Base-by-base conservation (phyloP, 352 stramenopile genomes). In the Pythium dissotocum region DNA sequence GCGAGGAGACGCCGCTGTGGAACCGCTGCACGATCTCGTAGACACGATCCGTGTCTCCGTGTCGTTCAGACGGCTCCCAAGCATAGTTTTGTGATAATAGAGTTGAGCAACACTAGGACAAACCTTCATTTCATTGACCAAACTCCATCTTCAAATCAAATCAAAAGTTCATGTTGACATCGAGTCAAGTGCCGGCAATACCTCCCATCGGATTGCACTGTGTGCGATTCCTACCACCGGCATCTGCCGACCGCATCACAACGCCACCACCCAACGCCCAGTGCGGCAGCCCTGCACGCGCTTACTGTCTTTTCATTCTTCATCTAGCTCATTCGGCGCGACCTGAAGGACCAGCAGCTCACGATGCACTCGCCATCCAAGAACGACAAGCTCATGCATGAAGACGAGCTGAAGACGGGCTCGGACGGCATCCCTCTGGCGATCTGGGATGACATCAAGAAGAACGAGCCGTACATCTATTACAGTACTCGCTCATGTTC, bases 21-120 rank as follows among this genome's bases (percentile, higher is more conserved):
- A 80, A 66, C 62, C 81, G 78, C 57, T 91, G 82, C 65, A 81
- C 67, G 28, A 89, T 91, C 70, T 84, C 73, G 60, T 91, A 90
- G 75, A 67, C 18, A 12, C 7, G 2, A 7, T 28, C 48, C 18
- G 6, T 49, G 14, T 49, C 36, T 44, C 12, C 36, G 36, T 44
- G 36, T 44, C 36, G 10, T 44, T 7, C 4, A 12, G 36, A 44
- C 6, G 36, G 33, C 6, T 10, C 16, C 36, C 8, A 44, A 14
- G 36, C 36, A 44, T 44, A 44, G 36, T 44, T 44, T 44, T 44
- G 36, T 44, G 36, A 44, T 12, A 44, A 44, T 44, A 44, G 36
- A 44, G 36, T 44, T 30, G 18, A 30, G 24, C 46, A 24, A 53
- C 24, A 53, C 46, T 53, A 53, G 18, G 46, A 30, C 18, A 53